A percentile compares a stretch with the other conserved stretches of the same genome.
These are phyloP conservation scores for Sporobolomyces phaffii DNA, from an alignment of 768 basidiomycete genomes.

Conservation along the genomic window DNA sequence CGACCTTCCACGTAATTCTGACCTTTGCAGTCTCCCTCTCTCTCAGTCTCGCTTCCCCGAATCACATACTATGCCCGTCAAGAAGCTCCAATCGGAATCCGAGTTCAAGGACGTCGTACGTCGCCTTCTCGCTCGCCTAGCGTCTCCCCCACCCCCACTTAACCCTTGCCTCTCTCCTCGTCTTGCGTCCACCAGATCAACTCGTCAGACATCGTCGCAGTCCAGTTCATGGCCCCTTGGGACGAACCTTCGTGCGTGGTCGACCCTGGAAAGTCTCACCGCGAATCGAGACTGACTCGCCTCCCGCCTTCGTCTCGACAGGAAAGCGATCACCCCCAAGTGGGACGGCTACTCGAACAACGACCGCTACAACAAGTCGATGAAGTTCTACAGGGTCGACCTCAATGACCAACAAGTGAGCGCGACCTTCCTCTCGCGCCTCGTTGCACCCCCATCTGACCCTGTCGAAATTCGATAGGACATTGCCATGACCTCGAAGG, in stretches of 20 bases:
- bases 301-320: not conserved
- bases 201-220: not conserved
- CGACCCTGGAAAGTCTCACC: not conserved
- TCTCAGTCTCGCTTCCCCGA: not conserved
- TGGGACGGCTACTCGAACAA: constrained; percentile 14
- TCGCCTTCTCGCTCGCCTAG: not conserved
- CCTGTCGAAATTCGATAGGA: no score
- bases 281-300: no score
- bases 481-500: constrained; percentile 29
- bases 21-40: not conserved
- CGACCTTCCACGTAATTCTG: not conserved
- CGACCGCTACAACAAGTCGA: not conserved
- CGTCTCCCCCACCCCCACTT: not conserved
- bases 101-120: constrained; percentile 29
- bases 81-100: constrained; percentile 11
- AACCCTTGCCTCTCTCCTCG: not conserved
- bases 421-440: not conserved
- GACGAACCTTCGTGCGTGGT: constrained; percentile 32
- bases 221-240: constrained; percentile 35
- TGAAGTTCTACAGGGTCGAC: constrained; percentile 35
- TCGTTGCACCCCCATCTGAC: no score
- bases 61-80: constrained; percentile 29
- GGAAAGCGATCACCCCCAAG: constrained; percentile 33
- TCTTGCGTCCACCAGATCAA: constrained; percentile 24
- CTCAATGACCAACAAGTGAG: constrained; percentile 34